Percentiles rank a stretch among this genome's conserved stretches.
Conservation (phyloP, 2,329 filamentous ascomycete genomes). For the Stagonosporopsis vannaccii region DNA sequence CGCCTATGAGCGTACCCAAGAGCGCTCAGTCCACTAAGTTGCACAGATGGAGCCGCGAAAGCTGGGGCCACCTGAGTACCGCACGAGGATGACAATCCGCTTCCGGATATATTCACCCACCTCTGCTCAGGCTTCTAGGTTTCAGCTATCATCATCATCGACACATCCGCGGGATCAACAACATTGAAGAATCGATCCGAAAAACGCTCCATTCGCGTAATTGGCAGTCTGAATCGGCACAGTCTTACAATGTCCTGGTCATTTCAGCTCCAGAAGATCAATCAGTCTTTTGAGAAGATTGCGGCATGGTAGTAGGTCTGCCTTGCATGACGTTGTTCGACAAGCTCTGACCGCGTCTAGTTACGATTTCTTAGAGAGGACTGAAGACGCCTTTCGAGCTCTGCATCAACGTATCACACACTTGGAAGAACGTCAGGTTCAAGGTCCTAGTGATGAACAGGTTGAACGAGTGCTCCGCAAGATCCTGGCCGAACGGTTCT, state of each 20-base stretch:
- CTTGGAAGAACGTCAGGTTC: conserved; percentile 40
- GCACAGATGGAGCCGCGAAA: conserved; percentile 25
- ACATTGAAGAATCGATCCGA: background rate
- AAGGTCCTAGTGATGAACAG: conserved; percentile 42
- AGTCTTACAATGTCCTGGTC: conserved; percentile 38
- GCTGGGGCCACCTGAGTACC: conserved; percentile 30
- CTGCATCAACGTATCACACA: conserved; percentile 36
- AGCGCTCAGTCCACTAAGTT: conserved; percentile 29
- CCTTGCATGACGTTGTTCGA: background rate
- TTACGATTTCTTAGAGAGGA: conserved; percentile 42
- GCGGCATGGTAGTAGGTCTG: conserved; percentile 42
- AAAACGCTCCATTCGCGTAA: background rate
- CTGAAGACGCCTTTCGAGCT: conserved; percentile 38
- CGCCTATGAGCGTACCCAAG: conserved; percentile 22
- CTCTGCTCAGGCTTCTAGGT: conserved; percentile 1
- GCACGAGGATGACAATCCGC: conserved; percentile 20
- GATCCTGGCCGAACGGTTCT: conserved; percentile 44
- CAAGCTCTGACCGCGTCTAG: conserved; percentile 22
- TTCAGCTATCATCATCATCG: background rate
- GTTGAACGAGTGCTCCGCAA: conserved; percentile 46
- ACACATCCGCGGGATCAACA: background rate
- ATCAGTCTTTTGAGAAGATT: conserved; percentile 43
- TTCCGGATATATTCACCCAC: conserved; percentile 29
- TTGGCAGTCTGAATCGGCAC: background rate
- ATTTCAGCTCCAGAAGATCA: conserved; percentile 43